Evolutionary conservation across 176 grass and related monocot species (phyloP).

Genomic region (Aegilops speltoides): DNA sequence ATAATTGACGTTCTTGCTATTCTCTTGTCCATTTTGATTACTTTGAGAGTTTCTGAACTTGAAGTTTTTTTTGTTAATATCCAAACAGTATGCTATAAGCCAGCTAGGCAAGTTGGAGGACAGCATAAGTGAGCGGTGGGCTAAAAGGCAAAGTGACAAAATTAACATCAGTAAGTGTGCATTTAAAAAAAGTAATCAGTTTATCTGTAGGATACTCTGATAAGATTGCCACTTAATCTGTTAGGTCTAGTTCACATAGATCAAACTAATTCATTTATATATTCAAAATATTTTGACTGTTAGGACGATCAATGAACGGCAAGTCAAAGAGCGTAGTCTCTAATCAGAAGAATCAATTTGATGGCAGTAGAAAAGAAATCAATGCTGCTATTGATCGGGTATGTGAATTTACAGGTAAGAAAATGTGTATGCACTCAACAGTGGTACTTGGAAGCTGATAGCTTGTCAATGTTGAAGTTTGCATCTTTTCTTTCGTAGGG

Average conservation of each 20-base stretch:
- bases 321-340: slow-evolving; percentile 56
- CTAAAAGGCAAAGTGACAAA: slow-evolving; percentile 65
- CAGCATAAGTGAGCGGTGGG: slow-evolving; percentile 93
- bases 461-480: slow-evolving; percentile 17
- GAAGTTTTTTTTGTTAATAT: slow-evolving; percentile 36
- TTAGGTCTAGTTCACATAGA: neutral
- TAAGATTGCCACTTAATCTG: slow-evolving; percentile 26
- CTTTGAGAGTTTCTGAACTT: slow-evolving; percentile 31
- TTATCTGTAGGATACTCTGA: slow-evolving; percentile 25
- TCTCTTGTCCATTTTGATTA: slow-evolving; percentile 17
- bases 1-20: neutral
- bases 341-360: slow-evolving; percentile 81
- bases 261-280: slow-evolving; percentile 15
- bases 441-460: slow-evolving; percentile 14
- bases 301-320: slow-evolving; percentile 64
- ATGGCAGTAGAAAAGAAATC: slow-evolving; percentile 94
- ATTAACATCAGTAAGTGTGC: slow-evolving; percentile 66
- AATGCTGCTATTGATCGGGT: slow-evolving; percentile 87
- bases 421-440: slow-evolving; percentile 1
- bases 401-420: slow-evolving; percentile 90
- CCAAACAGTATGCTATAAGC: slow-evolving; percentile 83
- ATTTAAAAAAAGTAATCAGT: slow-evolving; percentile 5
- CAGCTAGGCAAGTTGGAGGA: slow-evolving; percentile 95
- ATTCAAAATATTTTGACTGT: slow-evolving; percentile 31
- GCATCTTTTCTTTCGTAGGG: slow-evolving; percentile 54